Conservation (phyloP, 805 yeast species). For the Priceomyces fermenticarens region DNA sequence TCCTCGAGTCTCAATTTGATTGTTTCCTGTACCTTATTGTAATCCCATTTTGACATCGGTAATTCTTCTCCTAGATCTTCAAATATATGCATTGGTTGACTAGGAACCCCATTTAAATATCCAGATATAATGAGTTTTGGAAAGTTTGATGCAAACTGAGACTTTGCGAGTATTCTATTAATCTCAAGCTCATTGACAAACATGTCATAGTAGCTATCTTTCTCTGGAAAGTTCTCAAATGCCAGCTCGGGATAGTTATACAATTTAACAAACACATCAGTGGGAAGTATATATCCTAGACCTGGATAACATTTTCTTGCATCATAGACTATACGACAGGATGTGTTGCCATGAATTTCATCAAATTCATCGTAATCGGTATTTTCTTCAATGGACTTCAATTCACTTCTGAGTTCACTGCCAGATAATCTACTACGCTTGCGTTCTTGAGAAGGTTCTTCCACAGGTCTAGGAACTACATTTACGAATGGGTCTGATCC, state of each 20-base stretch:
- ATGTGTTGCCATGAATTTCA: slow-evolving; percentile 4
- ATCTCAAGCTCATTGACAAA: slow-evolving; percentile 1
- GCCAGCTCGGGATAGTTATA: slow-evolving; percentile 3
- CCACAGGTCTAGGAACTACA: slow-evolving; percentile 1
- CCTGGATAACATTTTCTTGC: slow-evolving; percentile 3
- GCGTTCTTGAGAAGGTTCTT: neutral
- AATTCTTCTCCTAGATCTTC: slow-evolving; percentile 4
- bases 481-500: slow-evolving; percentile 3
- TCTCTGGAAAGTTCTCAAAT: neutral
- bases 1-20: slow-evolving; percentile 6
- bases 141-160: slow-evolving; percentile 4
- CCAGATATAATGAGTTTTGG: slow-evolving; percentile 6
- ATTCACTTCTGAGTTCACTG: slow-evolving; percentile 1
- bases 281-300: slow-evolving; percentile 2
- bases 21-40: slow-evolving; percentile 1
- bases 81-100: slow-evolving; percentile 6
- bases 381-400: slow-evolving; percentile 1
- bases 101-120: slow-evolving; percentile 2
- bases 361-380: neutral
- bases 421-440: slow-evolving; percentile 1
- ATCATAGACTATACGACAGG: slow-evolving; percentile 2
- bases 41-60: slow-evolving; percentile 3
- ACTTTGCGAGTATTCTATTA: slow-evolving; percentile 4
- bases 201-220: slow-evolving; percentile 3
- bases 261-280: slow-evolving; percentile 2